phyloP scores from a whole-genome alignment of 495 filamentous ascomycete genomes.

The Podospora australis region DNA sequence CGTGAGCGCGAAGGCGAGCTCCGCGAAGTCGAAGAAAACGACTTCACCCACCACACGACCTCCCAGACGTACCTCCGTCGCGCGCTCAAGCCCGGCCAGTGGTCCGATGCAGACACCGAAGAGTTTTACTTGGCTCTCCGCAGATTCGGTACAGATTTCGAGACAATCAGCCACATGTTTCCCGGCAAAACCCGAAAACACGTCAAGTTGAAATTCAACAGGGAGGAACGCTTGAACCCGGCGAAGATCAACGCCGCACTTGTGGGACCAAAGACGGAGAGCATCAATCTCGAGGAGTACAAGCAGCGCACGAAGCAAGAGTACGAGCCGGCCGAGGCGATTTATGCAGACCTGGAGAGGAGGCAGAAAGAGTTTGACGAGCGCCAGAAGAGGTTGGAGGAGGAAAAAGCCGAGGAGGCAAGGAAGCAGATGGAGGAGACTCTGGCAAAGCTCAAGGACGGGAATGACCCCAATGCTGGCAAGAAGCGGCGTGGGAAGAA shows the following conservation, averaged over 20 bases:
- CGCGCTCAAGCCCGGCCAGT: constrained; percentile 56
- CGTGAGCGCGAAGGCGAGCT: constrained; percentile 47
- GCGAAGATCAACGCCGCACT: constrained; percentile 62
- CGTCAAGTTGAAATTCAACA: constrained; percentile 88
- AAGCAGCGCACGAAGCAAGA: constrained; percentile 53
- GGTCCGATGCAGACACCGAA: constrained; percentile 72
- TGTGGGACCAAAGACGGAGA: constrained; percentile 48
- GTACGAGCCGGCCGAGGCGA: constrained; percentile 50
- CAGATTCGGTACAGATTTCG: constrained; percentile 92
- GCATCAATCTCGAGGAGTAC: constrained; percentile 62
- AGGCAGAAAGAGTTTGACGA: constrained; percentile 62
- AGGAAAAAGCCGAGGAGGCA: constrained; percentile 39
- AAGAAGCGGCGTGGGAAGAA: constrained; percentile 14
- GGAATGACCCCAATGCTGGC: constrained; percentile 25
- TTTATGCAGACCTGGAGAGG: constrained; percentile 63
- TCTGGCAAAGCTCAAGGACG: constrained; percentile 36
- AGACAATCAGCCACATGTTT: constrained; percentile 80
- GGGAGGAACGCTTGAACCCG: constrained; percentile 77
- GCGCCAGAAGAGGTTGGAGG: constrained; percentile 39
- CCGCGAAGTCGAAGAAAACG: constrained; percentile 73
- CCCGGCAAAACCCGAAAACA: constrained; percentile 64
- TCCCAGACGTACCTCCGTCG: constrained; percentile 66
- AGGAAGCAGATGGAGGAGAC: constrained; percentile 49
- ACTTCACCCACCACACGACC: constrained; percentile 72
- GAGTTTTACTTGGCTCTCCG: constrained; percentile 76